These are phyloP conservation scores for Lecanicillium sp. DNA, from an alignment of 2,329 filamentous ascomycete genomes.

Conservation along the genomic window DNA sequence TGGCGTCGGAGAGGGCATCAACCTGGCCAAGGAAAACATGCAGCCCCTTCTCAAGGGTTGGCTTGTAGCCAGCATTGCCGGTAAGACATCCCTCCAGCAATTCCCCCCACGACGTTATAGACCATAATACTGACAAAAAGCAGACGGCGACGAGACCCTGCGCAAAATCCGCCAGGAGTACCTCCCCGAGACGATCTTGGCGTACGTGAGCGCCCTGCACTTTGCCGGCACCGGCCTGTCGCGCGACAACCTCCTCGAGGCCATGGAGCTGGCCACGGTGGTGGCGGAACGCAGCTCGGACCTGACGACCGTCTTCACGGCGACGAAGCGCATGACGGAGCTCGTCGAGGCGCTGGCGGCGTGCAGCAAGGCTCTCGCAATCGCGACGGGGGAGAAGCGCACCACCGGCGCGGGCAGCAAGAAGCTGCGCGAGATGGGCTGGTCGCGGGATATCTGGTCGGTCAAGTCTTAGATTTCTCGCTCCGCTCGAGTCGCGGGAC, in stretches of 20 bases:
- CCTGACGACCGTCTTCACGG: slow-evolving; percentile 58
- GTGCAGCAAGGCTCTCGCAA: slow-evolving; percentile 65
- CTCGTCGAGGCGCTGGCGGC: slow-evolving; percentile 70
- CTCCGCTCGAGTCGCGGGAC: not conserved
- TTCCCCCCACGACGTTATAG: too few species aligned
- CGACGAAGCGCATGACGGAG: slow-evolving; percentile 64
- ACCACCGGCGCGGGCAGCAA: slow-evolving; percentile 45
- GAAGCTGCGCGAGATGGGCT: slow-evolving; percentile 56
- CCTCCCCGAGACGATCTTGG: slow-evolving; percentile 78
- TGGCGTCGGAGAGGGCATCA: slow-evolving; percentile 48
- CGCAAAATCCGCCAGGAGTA: slow-evolving; percentile 66
- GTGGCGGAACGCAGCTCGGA: slow-evolving; percentile 67
- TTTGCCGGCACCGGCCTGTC: slow-evolving; percentile 69
- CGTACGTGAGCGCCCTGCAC: slow-evolving; percentile 75
- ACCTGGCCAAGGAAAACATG: slow-evolving; percentile 50
- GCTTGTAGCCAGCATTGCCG: slow-evolving; percentile 50
- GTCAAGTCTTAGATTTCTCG: slow-evolving; percentile 36
- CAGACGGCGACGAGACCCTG: slow-evolving; percentile 57
- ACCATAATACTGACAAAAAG: not conserved
- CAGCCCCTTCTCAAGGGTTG: slow-evolving; percentile 58
- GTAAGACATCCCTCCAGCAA: slow-evolving; percentile 37
- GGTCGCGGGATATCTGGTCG: slow-evolving; percentile 58
- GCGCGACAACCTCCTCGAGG: slow-evolving; percentile 71
- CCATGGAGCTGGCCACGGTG: slow-evolving; percentile 75
- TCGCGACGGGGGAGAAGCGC: slow-evolving; percentile 50